Evolutionary conservation across 129 eudicot species (phyloP).

Genomic region (Artemisia tridentata): DNA sequence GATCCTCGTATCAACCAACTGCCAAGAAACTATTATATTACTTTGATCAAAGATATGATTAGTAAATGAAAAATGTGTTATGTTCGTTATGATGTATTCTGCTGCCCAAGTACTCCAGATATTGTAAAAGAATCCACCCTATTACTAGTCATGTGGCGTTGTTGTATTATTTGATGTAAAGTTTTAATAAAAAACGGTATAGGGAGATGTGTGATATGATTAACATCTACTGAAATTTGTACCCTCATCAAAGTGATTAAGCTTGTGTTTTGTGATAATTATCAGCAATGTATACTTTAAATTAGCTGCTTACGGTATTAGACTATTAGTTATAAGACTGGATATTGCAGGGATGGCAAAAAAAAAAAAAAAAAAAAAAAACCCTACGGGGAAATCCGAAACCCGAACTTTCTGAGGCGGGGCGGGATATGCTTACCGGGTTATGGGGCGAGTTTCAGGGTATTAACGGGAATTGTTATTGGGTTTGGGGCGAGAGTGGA

Average conservation of each 20-base stretch:
- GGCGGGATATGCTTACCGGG: too few species aligned
- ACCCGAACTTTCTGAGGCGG: background rate
- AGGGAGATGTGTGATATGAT: slow-evolving; percentile 5
- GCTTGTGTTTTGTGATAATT: slow-evolving; percentile 19
- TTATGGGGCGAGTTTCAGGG: too few species aligned
- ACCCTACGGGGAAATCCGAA: background rate
- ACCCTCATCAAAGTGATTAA: background rate
- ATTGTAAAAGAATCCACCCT: slow-evolving; percentile 3
- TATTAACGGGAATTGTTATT: too few species aligned
- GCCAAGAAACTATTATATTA: slow-evolving; percentile 6
- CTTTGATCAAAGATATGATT: background rate
- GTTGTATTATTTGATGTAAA: slow-evolving; percentile 27
- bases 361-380: too few species aligned
- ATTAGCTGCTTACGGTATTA: too few species aligned
- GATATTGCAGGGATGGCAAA: too few species aligned
- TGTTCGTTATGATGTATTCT: too few species aligned
- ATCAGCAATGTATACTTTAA: slow-evolving; percentile 3
- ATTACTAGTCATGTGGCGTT: slow-evolving; percentile 8
- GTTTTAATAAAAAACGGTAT: slow-evolving; percentile 14
- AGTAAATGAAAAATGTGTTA: too few species aligned
- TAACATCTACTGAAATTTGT: background rate
- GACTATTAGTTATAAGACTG: too few species aligned
- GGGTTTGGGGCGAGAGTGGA: too few species aligned
- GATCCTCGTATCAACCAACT: slow-evolving; percentile 14
- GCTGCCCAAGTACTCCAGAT: background rate